phyloP scores from a whole-genome alignment of 805 yeast genomes.

The Saccharomycopsis sp. region DNA sequence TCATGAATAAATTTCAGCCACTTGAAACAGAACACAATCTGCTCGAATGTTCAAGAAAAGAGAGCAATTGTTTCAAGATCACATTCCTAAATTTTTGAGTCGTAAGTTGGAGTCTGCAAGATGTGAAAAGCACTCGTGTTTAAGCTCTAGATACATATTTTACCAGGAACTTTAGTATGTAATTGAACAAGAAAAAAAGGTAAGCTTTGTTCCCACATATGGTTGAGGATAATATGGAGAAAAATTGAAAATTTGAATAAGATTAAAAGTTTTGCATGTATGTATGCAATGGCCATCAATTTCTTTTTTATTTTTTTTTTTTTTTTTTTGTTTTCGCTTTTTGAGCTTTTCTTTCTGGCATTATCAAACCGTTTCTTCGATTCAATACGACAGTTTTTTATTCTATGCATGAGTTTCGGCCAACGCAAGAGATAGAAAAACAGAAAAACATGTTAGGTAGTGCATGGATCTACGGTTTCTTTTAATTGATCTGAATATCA shows the following conservation, averaged over 20 bases:
- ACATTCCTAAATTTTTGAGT: too few relatives aligned
- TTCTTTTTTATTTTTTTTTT: too few relatives aligned
- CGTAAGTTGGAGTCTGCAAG: background rate
- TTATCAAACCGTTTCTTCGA: background rate
- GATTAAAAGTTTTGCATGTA: too few relatives aligned
- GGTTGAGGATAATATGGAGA: background rate
- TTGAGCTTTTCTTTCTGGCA: background rate
- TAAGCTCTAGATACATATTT: background rate
- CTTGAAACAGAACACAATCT: too few relatives aligned
- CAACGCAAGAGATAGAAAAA: background rate
- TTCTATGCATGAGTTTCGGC: background rate
- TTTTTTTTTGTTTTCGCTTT: background rate
- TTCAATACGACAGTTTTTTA: background rate
- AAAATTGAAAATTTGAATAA: background rate
- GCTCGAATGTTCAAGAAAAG: background rate
- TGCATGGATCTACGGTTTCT: background rate
- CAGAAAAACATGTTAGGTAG: background rate
- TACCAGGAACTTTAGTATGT: background rate
- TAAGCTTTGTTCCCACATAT: background rate
- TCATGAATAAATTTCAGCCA: too few relatives aligned
- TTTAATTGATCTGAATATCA: background rate
- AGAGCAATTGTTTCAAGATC: too few relatives aligned
- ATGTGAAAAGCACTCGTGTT: background rate
- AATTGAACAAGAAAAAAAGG: background rate
- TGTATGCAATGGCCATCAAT: background rate